Percentiles rank a stretch among this genome's conserved stretches.
Conservation (phyloP, 2,329 filamentous ascomycete genomes). For the Taxawa tesnikishii region DNA sequence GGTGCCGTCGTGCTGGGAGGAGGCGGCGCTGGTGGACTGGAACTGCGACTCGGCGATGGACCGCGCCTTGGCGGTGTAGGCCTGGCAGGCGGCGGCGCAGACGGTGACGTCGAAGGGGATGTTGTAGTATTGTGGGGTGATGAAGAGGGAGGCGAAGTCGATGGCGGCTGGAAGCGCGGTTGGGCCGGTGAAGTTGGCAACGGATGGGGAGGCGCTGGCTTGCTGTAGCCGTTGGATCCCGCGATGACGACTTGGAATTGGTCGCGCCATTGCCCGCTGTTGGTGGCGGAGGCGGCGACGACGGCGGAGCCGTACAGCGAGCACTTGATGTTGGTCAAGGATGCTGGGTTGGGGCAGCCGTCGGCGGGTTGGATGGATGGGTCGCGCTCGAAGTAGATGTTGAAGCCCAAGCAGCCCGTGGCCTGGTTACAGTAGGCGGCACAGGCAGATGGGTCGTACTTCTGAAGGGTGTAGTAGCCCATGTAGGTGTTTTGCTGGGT, state of each 20-base stretch:
- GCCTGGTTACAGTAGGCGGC: constrained; percentile 16
- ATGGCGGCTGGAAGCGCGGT: constrained; percentile 19
- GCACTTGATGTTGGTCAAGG: constrained; percentile 22
- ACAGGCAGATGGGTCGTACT: constrained; percentile 19
- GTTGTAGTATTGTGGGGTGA: constrained; percentile 4
- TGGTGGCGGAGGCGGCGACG: constrained; percentile 15
- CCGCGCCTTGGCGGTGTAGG: constrained; percentile 3
- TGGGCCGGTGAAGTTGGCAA: constrained; percentile 12
- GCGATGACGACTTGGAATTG: constrained; percentile 28
- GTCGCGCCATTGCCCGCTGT: constrained; percentile 20
- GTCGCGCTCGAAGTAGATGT: constrained; percentile 24
- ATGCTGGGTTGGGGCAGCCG: constrained; percentile 21
- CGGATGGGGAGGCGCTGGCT: constrained; percentile 9
- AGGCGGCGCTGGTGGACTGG: too few species aligned
- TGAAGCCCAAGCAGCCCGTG: constrained; percentile 19
- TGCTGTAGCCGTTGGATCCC: constrained; percentile 26
- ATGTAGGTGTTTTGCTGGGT: constrained; percentile 14
- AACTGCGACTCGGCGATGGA: not conserved
- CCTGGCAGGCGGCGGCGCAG: constrained; percentile 10
- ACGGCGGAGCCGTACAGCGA: constrained; percentile 20
- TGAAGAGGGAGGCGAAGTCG: constrained; percentile 10
- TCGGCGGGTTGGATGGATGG: constrained; percentile 19
- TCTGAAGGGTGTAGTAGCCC: constrained; percentile 16
- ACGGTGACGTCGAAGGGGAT: constrained; percentile 1
- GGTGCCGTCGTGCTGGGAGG: too few species aligned